Conservation (phyloP, 495 filamentous ascomycete species). For the Letharia lupina region DNA sequence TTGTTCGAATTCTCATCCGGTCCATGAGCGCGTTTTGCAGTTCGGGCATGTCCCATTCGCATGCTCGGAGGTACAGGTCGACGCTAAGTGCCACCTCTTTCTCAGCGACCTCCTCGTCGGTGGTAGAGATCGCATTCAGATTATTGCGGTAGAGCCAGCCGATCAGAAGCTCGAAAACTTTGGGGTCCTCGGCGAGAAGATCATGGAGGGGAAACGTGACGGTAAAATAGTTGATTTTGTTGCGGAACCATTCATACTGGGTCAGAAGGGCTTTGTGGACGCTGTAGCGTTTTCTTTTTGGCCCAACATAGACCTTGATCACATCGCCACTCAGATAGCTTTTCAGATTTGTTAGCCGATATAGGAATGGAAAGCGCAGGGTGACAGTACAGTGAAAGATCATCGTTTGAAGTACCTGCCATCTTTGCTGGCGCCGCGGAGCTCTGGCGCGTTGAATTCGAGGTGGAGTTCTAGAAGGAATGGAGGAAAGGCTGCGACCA, state of each 20-base stretch:
- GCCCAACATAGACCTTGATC: slow-evolving; percentile 10
- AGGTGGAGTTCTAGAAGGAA: neutral
- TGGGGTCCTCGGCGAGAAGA: neutral
- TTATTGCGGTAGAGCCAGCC: slow-evolving; percentile 8
- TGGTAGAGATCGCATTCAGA: neutral
- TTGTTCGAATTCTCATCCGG: neutral
- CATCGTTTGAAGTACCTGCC: neutral
- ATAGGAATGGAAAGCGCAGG: neutral
- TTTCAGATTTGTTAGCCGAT: neutral
- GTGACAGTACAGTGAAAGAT: neutral
- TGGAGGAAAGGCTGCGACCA: neutral
- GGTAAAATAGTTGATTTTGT: no score
- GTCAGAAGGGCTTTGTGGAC: slow-evolving; percentile 1
- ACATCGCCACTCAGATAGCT: slow-evolving; percentile 5
- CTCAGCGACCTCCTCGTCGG: neutral
- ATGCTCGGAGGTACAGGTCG: neutral
- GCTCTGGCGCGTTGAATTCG: neutral
- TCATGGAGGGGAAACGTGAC: no score
- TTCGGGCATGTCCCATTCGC: neutral
- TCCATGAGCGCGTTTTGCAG: slow-evolving; percentile 17
- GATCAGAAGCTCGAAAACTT: slow-evolving; percentile 1
- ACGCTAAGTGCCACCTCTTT: neutral
- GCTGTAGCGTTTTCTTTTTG: neutral
- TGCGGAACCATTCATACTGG: neutral
- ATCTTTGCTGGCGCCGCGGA: neutral